phyloP scores from a whole-genome alignment of 352 stramenopile species.

The Phytopythium delawarense region DNA sequence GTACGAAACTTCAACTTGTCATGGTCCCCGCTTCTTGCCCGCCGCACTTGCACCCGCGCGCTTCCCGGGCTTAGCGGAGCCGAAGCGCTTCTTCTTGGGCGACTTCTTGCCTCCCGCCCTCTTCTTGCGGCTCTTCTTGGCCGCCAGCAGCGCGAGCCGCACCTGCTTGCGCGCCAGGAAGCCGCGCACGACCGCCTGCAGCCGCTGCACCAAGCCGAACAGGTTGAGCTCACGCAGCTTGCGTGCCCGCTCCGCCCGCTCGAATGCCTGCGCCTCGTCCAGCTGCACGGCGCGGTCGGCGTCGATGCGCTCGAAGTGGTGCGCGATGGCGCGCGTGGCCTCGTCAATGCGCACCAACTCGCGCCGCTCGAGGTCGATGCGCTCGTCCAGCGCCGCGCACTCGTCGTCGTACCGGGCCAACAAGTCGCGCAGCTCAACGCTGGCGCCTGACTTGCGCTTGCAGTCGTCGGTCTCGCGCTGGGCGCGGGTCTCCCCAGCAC shows the following conservation, averaged over 20 bases:
- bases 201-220: slow-evolving; percentile 42
- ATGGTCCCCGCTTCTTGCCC: background rate
- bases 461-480: slow-evolving; percentile 46
- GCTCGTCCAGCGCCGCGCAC: slow-evolving; percentile 37
- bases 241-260: slow-evolving; percentile 21
- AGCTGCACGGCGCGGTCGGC: slow-evolving; percentile 46
- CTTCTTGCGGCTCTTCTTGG: slow-evolving; percentile 16
- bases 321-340: slow-evolving; percentile 30
- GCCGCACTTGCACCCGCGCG: background rate
- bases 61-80: background rate
- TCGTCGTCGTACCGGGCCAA: slow-evolving; percentile 47
- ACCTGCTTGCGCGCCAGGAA: slow-evolving; percentile 46
- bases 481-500: slow-evolving; percentile 35
- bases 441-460: slow-evolving; percentile 36
- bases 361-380: slow-evolving; percentile 25
- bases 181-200: slow-evolving; percentile 56
- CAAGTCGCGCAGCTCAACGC: slow-evolving; percentile 40
- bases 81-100: slow-evolving; percentile 14
- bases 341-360: slow-evolving; percentile 26
- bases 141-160: slow-evolving; percentile 21
- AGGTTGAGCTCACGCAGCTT: slow-evolving; percentile 40
- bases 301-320: slow-evolving; percentile 49
- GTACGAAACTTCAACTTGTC: too few relatives aligned
- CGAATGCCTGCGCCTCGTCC: slow-evolving; percentile 36
- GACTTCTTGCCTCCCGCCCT: slow-evolving; percentile 18